Evolutionary conservation across 768 basidiomycete species (phyloP).

Genomic region (Calocybe cyanea): DNA sequence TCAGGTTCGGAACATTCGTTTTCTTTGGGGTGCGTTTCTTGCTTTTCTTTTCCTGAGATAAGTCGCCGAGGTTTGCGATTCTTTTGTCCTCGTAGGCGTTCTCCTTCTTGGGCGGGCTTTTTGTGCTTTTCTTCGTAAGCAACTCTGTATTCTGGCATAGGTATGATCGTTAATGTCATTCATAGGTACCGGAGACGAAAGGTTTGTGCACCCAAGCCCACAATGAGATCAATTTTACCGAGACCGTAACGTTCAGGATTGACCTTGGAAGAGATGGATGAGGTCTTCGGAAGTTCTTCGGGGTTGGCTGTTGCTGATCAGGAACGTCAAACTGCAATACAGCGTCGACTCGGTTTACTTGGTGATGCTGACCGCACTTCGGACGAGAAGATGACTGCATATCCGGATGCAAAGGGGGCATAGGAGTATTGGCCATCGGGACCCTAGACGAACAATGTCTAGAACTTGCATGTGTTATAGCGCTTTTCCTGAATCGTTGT

Average conservation of each 20-base stretch:
- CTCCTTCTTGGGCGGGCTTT: constrained; percentile 64
- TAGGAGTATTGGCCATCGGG: background rate
- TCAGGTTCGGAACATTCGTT: constrained; percentile 70
- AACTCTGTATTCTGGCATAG: background rate
- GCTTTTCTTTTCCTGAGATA: background rate
- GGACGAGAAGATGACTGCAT: constrained; percentile 9
- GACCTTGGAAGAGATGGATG: constrained; percentile 77
- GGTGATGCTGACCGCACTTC: constrained; percentile 13
- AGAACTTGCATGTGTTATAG: too few relatives aligned
- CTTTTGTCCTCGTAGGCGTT: constrained; percentile 36
- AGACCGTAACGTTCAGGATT: constrained; percentile 29
- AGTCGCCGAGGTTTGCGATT: too few relatives aligned
- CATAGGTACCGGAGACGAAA: constrained; percentile 71
- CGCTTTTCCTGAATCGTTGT: too few relatives aligned
- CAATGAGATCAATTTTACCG: too few relatives aligned
- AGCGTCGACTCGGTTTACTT: constrained; percentile 59
- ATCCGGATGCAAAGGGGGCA: constrained; percentile 1
- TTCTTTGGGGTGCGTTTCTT: constrained; percentile 59
- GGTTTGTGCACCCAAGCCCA: constrained; percentile 28
- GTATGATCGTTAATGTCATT: constrained; percentile 1
- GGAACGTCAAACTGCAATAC: constrained; percentile 43
- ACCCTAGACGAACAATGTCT: too few relatives aligned
- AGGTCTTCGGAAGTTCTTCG: constrained; percentile 58
- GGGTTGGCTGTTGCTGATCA: constrained; percentile 57
- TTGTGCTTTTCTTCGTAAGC: constrained; percentile 62